These are phyloP conservation scores for Plectosphaerella plurivora DNA, from an alignment of 2,329 filamentous ascomycete species.

Conservation along the genomic window DNA sequence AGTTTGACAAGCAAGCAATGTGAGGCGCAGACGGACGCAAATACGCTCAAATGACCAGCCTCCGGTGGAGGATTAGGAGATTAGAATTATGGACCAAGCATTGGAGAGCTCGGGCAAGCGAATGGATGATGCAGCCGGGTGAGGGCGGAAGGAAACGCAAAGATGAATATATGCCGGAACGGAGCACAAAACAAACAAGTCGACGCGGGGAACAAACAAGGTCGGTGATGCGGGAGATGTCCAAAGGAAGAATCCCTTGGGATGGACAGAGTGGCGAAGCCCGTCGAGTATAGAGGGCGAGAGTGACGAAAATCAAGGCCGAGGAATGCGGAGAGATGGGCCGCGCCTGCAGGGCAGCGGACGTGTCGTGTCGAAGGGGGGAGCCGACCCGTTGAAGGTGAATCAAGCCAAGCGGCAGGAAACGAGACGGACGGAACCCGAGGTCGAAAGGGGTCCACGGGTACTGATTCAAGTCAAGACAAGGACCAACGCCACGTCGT, in stretches of 20 bases:
- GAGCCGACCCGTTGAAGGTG: no score
- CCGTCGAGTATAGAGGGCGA: background rate
- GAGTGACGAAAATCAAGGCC: background rate
- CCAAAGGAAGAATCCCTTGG: background rate
- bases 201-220: background rate
- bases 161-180: background rate
- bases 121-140: background rate
- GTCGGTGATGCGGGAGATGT: background rate
- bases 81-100: slow-evolving; percentile 11
- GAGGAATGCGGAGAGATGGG: no score
- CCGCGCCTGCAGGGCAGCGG: no score
- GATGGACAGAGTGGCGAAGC: background rate
- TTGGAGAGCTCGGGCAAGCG: slow-evolving; percentile 1
- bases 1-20: no score
- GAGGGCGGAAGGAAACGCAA: background rate
- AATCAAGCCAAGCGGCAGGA: no score
- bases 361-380: no score
- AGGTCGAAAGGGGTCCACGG: no score
- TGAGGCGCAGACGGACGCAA: no score
- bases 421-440: no score
- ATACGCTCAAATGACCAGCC: slow-evolving; percentile 5
- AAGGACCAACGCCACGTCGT: background rate
- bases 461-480: background rate
- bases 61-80: slow-evolving; percentile 11
- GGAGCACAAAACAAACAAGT: background rate